Conservation (phyloP, 2,329 filamentous ascomycete genomes). For the Cladophialophora bantiana region DNA sequence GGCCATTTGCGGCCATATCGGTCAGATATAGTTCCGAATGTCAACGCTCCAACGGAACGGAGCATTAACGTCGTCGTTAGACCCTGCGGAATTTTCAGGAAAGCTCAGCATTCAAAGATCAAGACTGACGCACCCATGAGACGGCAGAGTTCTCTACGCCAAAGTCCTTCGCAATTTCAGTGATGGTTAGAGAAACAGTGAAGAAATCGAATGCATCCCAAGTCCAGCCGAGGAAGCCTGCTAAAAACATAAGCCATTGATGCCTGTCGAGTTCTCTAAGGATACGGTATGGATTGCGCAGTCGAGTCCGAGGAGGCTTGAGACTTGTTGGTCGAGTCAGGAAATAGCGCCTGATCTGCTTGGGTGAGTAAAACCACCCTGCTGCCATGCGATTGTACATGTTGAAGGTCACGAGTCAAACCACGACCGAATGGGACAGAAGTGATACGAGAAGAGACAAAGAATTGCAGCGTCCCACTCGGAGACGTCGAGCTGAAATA, state of each 20-base stretch:
- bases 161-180: slow-evolving; percentile 60
- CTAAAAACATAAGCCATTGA: slow-evolving; percentile 66
- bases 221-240: slow-evolving; percentile 52
- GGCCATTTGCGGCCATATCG: slow-evolving; percentile 64
- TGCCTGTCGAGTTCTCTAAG: slow-evolving; percentile 60
- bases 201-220: slow-evolving; percentile 68
- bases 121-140: slow-evolving; percentile 60
- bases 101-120: not conserved
- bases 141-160: slow-evolving; percentile 62
- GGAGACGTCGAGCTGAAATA: slow-evolving; percentile 1
- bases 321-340: slow-evolving; percentile 46
- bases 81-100: slow-evolving; percentile 36
- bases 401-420: slow-evolving; percentile 13
- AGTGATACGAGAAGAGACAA: not conserved
- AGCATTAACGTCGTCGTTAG: slow-evolving; percentile 65
- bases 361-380: slow-evolving; percentile 46
- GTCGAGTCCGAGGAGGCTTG: slow-evolving; percentile 45
- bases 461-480: not conserved
- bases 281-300: slow-evolving; percentile 60
- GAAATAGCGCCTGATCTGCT: slow-evolving; percentile 46
- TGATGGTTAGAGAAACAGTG: slow-evolving; percentile 64
- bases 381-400: slow-evolving; percentile 46
- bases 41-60: slow-evolving; percentile 63
- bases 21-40: slow-evolving; percentile 62
- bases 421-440: not conserved